Evolutionary conservation across 2,329 filamentous ascomycete genomes (phyloP), one percentile per base, ranked within the genome.

Genomic region (Thermothelomyces thermophilus): DNA sequence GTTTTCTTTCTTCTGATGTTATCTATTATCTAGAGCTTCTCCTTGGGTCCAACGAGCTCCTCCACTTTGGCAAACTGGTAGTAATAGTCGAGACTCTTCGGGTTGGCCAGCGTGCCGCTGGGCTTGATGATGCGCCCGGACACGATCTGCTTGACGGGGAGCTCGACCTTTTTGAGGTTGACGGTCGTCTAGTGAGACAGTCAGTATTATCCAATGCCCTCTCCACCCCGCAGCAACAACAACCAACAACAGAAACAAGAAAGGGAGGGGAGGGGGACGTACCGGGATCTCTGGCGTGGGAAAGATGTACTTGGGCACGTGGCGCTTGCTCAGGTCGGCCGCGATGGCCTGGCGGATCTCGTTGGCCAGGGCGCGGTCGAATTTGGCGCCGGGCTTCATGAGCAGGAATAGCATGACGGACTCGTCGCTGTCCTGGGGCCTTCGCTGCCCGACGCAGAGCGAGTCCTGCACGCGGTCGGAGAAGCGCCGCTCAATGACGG

Each of bases 81-180:
- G 62, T 88, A 93, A 61, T 77, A 91, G 28, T 89, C 75, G 51
- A 93, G 66, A 56, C 84, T 86, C 60, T 84, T 69, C 0, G 87
- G 87, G 61, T 94, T 93, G 46, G 86, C 68, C 60, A 93, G 66
- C 3, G 87, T 91, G 1, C 86, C 86, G 42, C 83, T 87, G 0
- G 86, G 79, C 66, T 85, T 88, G 62, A 93, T 79, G 20, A 70
- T 78, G 58, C 82, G 80, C 0, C 87, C 87, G 0, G 80, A 88
- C 1, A 93, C 83, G 55, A 93, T 93, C 62, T 87, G 84, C 69
- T 93, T 93, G 26, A 93, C 84, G 0, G 87, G 87, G 46, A 93
- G 60, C 64, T 93, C 87, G 3, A 93, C 87, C 66, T 93, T 93
- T 65, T 93, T 93, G 43, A 87, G 68, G 63, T 91, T 93, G 55